These are phyloP conservation scores for Monosporascus sp. DNA, from an alignment of 2,329 filamentous ascomycete species.

Conservation along the genomic window DNA sequence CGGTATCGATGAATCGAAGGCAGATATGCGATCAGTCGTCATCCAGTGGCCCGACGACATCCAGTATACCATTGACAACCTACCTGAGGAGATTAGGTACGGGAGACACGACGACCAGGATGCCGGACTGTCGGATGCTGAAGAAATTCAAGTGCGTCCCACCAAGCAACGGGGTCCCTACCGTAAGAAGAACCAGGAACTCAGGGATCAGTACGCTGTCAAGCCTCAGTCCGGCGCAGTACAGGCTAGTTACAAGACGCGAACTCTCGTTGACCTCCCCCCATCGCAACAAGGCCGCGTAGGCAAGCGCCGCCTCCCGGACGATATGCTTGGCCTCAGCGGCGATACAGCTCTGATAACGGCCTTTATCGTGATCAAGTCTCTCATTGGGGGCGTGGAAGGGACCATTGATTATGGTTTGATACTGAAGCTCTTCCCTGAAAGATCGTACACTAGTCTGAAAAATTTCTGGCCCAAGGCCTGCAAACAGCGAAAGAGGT, in stretches of 20 bases:
- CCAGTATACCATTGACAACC: constrained; percentile 34
- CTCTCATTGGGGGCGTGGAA: constrained; percentile 55
- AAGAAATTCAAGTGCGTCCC: neutral
- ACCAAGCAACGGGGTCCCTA: neutral
- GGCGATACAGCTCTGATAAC: constrained; percentile 46
- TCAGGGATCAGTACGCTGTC: constrained; percentile 1
- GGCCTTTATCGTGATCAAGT: constrained; percentile 52
- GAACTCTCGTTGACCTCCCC: constrained; percentile 21
- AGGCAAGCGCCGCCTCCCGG: constrained; percentile 27
- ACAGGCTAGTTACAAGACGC: constrained; percentile 22
- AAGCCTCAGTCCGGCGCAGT: constrained; percentile 9
- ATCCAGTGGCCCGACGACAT: constrained; percentile 33
- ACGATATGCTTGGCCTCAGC: constrained; percentile 29
- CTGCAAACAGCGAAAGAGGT: constrained; percentile 44
- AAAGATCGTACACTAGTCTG: constrained; percentile 44
- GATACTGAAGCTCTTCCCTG: constrained; percentile 50
- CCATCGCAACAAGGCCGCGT: constrained; percentile 22
- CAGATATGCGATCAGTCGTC: constrained; percentile 19
- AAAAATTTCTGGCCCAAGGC: constrained; percentile 50
- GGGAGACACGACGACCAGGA: constrained; percentile 25
- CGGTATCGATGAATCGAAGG: constrained; percentile 13
- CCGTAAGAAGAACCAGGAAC: neutral
- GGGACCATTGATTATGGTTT: constrained; percentile 57
- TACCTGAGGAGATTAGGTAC: constrained; percentile 35
- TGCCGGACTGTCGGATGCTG: constrained; percentile 12